These are phyloP conservation scores for Blastobotrys chiropterorum DNA, from an alignment of 805 yeast genomes.

Conservation along the genomic window DNA sequence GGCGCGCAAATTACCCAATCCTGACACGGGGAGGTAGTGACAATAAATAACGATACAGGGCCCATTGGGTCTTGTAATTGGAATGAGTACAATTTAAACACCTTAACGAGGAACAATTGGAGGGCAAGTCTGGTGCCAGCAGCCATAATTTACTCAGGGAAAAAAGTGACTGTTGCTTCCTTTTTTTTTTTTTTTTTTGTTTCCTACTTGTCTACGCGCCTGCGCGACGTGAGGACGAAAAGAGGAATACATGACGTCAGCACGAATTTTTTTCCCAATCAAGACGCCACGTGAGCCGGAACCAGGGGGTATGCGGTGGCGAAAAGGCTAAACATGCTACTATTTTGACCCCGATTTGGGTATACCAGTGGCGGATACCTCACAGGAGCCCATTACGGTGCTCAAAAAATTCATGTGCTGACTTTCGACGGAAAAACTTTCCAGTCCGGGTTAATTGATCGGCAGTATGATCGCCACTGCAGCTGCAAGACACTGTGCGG, in stretches of 20 bases:
- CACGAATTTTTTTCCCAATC: neutral
- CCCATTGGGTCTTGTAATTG: too few species aligned
- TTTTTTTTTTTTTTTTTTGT: too few species aligned
- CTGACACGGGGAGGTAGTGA: too few species aligned
- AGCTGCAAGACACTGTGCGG: neutral
- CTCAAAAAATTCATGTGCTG: neutral
- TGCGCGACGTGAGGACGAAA: neutral
- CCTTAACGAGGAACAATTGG: too few species aligned
- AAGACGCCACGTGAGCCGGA: neutral
- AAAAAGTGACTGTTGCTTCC: neutral
- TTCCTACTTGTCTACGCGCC: neutral
- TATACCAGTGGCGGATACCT: too few species aligned
- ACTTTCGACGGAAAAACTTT: neutral
- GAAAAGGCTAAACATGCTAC: neutral
- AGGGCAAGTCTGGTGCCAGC: too few species aligned
- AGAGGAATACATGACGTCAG: neutral
- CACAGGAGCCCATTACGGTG: neutral
- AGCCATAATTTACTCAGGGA: too few species aligned
- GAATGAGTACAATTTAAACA: too few species aligned
- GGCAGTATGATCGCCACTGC: neutral
- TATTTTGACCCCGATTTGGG: neutral
- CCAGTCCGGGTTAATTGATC: neutral
- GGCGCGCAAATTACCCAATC: too few species aligned
- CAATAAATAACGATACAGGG: too few species aligned
- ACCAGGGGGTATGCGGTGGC: neutral